Conservation (phyloP, 345 rosid genomes). For the Geranium brycei region DNA sequence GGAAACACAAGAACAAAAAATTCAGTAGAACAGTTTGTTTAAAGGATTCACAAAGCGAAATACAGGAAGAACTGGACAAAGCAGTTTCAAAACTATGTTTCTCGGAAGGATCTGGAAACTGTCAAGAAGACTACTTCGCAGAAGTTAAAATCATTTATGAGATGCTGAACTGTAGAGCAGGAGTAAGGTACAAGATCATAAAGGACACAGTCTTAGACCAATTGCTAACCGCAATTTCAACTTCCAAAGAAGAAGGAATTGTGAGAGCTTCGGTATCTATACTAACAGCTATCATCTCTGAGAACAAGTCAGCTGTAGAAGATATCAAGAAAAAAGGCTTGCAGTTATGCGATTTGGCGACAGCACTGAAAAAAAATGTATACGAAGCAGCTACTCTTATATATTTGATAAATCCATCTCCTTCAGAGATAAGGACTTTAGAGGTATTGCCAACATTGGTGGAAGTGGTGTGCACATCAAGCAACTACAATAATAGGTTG, state of each 20-base stretch:
- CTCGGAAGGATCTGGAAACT: constrained; percentile 34
- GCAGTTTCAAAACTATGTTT: constrained; percentile 40
- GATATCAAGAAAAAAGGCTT: constrained; percentile 69
- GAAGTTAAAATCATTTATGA: constrained; percentile 54
- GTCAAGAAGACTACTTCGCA: constrained; percentile 40
- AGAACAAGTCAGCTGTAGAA: constrained; percentile 38
- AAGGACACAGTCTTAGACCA: constrained; percentile 67
- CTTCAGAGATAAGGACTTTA: constrained; percentile 59
- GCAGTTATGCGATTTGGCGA: constrained; percentile 44
- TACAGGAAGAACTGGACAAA: constrained; percentile 42
- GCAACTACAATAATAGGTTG: constrained; percentile 22
- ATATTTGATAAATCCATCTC: constrained; percentile 69
- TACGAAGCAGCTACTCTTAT: constrained; percentile 75
- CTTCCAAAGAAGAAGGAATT: constrained; percentile 55
- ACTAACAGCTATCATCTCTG: constrained; percentile 46
- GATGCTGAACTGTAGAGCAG: constrained; percentile 47
- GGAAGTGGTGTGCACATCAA: constrained; percentile 44
- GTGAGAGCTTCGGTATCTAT: constrained; percentile 56
- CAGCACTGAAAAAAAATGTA: constrained; percentile 59
- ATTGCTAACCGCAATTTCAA: constrained; percentile 52
- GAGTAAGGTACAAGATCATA: constrained; percentile 46
- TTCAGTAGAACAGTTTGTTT: constrained; percentile 10
- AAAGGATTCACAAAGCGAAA: constrained; percentile 25
- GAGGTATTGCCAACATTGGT: constrained; percentile 74
- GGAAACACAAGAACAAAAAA: constrained; percentile 18